Percentiles rank a stretch among this genome's conserved stretches.
phyloP scores from a whole-genome alignment of 1,284 basidiomycete genomes.

The Melampsora occidentalis region DNA sequence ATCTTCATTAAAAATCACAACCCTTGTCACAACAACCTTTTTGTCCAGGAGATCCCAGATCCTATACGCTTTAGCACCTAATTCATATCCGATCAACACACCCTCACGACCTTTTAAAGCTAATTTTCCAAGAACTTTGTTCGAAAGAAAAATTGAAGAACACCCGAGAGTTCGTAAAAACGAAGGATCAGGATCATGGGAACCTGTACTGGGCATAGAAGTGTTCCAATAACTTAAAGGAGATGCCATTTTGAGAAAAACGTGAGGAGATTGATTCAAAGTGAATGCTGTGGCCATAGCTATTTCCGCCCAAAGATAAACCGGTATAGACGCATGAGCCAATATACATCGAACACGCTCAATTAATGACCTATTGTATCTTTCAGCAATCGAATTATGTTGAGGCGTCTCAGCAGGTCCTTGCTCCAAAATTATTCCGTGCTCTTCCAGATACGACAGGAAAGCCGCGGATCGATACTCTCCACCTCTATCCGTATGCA shows the following conservation, averaged over 20 bases:
- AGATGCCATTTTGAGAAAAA: background rate
- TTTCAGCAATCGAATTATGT: background rate
- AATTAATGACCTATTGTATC: background rate
- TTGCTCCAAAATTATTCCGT: background rate
- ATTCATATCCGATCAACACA: background rate
- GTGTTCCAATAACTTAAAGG: background rate
- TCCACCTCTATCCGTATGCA: background rate
- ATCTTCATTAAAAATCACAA: background rate
- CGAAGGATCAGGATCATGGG: too few species aligned
- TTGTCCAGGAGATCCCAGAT: background rate
- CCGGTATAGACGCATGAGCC: background rate
- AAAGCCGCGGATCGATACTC: background rate
- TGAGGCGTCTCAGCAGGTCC: background rate
- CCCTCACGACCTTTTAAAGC: background rate
- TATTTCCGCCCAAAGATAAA: background rate
- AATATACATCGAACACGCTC: background rate
- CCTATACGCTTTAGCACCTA: background rate
- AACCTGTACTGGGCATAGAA: background rate
- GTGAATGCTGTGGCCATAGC: background rate
- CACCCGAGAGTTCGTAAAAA: background rate
- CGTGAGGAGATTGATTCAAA: background rate
- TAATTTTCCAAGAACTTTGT: background rate
- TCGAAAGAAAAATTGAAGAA: background rate
- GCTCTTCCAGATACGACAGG: background rate
- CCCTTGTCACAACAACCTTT: background rate